Evolutionary conservation across 2,329 filamentous ascomycete genomes (phyloP).

Genomic region (Atkinsonella texensis): DNA sequence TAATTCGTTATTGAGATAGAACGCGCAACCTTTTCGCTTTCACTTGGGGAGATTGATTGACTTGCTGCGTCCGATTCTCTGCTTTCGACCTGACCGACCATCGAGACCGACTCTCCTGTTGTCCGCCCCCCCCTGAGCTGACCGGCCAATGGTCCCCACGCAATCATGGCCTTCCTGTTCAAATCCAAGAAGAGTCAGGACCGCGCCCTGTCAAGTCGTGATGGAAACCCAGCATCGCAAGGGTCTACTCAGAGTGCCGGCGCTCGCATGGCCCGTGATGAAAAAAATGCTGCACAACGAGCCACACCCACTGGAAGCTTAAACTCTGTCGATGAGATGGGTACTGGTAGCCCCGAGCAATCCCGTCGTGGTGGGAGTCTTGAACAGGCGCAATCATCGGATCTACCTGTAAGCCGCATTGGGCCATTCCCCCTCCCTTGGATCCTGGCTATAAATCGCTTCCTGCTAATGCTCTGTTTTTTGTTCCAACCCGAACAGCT

Average conservation of each 20-base stretch:
- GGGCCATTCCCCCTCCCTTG: neutral
- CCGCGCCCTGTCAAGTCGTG: conserved; percentile 43
- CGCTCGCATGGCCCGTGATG: conserved; percentile 35
- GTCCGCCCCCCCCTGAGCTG: neutral
- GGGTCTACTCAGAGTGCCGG: conserved; percentile 37
- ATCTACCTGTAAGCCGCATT: conserved; percentile 29
- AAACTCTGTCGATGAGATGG: conserved; percentile 52
- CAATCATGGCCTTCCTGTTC: conserved; percentile 68
- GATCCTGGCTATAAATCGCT: no score
- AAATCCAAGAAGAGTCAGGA: conserved; percentile 70
- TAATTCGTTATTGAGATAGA: neutral
- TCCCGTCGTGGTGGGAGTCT: conserved; percentile 40
- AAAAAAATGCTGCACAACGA: conserved; percentile 43
- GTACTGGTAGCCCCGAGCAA: conserved; percentile 53
- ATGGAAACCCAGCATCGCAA: conserved; percentile 36
- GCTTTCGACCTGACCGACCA: neutral
- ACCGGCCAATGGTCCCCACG: conserved; percentile 27
- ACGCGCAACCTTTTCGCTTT: neutral
- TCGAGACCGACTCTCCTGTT: neutral
- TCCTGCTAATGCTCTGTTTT: neutral
- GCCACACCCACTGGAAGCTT: conserved; percentile 69
- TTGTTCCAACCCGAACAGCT: conserved; percentile 26
- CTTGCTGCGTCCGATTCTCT: neutral
- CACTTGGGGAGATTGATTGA: neutral
- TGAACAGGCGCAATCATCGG: conserved; percentile 32